phyloP scores from a whole-genome alignment of 257 asterid species.

The Solanum chilense region DNA sequence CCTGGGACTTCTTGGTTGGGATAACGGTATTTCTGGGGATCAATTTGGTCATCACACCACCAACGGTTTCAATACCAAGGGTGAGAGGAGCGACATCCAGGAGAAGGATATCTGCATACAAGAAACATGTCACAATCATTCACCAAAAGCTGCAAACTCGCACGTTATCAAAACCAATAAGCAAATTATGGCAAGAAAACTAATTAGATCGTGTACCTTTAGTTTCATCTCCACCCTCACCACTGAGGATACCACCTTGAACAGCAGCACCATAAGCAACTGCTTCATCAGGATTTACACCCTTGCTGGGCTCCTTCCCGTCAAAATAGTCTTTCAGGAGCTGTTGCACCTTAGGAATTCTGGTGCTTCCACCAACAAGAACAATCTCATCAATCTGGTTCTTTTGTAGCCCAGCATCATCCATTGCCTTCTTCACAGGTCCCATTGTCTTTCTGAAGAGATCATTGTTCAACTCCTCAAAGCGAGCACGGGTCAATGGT shows the following conservation, averaged over 20 bases:
- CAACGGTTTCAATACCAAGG: conserved; percentile 96
- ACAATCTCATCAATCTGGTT: conserved; percentile 86
- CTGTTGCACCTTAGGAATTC: conserved; percentile 93
- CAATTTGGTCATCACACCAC: conserved; percentile 98
- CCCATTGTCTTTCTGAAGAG: conserved; percentile 95
- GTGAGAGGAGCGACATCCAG: conserved; percentile 95
- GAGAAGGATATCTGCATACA: conserved; percentile 63
- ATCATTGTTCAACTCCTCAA: conserved; percentile 90
- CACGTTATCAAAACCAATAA: background rate
- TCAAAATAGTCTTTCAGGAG: conserved; percentile 78
- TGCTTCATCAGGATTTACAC: conserved; percentile 98
- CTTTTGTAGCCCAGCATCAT: conserved; percentile 78
- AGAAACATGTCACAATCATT: background rate
- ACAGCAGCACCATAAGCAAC: conserved; percentile 99
- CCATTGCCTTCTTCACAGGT: conserved; percentile 99
- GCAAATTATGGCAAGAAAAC: background rate
- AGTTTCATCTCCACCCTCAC: conserved; percentile 97
- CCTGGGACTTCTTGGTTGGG: conserved; percentile 94
- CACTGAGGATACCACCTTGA: conserved; percentile 89
- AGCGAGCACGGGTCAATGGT: conserved; percentile 92
- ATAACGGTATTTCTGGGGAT: conserved; percentile 93
- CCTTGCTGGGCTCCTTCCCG: conserved; percentile 92
- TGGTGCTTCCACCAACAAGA: conserved; percentile 97
- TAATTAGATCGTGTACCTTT: conserved; percentile 39
- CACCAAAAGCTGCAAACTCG: background rate